Percentiles rank a stretch among this genome's conserved stretches.
These are phyloP conservation scores for Phytophthora tentaculata DNA, from an alignment of 352 stramenopile species.

Conservation along the genomic window DNA sequence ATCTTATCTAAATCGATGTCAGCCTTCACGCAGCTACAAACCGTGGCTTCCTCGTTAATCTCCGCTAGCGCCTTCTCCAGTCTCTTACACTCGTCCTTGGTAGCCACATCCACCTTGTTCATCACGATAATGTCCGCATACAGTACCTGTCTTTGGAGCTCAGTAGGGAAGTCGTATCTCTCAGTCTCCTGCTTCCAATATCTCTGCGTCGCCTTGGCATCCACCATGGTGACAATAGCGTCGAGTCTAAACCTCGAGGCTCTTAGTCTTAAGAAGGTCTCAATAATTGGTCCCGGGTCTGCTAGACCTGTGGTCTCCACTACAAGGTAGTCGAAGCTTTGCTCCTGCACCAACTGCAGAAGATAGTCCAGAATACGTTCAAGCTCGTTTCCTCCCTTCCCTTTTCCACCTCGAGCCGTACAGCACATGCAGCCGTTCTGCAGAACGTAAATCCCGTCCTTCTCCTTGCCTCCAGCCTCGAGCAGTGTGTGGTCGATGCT, in stretches of 20 bases:
- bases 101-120: constrained; percentile 78
- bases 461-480: constrained; percentile 36
- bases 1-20: constrained; percentile 59
- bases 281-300: constrained; percentile 97
- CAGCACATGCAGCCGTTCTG: constrained; percentile 99
- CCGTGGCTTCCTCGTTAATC: constrained; percentile 59
- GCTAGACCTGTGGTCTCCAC: constrained; percentile 97
- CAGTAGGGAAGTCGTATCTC: constrained; percentile 54
- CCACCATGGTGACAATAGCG: constrained; percentile 95
- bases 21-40: constrained; percentile 59
- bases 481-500: constrained; percentile 77
- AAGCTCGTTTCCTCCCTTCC: constrained; percentile 82
- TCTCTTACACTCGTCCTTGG: constrained; percentile 34
- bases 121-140: constrained; percentile 77
- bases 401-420: constrained; percentile 90
- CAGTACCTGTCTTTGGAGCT: constrained; percentile 67
- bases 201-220: constrained; percentile 75
- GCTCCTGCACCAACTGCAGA: constrained; percentile 56
- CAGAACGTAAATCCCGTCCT: constrained; percentile 95
- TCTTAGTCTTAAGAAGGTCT: constrained; percentile 95
- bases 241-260: constrained; percentile 94
- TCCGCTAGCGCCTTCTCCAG: constrained; percentile 38
- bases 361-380: constrained; percentile 93
- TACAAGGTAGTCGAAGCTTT: constrained; percentile 97
- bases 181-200: constrained; percentile 40